A percentile compares a stretch with the other conserved stretches of the same genome.
Conservation (phyloP, 2,329 filamentous ascomycete genomes). For the Orbilia javanica region DNA sequence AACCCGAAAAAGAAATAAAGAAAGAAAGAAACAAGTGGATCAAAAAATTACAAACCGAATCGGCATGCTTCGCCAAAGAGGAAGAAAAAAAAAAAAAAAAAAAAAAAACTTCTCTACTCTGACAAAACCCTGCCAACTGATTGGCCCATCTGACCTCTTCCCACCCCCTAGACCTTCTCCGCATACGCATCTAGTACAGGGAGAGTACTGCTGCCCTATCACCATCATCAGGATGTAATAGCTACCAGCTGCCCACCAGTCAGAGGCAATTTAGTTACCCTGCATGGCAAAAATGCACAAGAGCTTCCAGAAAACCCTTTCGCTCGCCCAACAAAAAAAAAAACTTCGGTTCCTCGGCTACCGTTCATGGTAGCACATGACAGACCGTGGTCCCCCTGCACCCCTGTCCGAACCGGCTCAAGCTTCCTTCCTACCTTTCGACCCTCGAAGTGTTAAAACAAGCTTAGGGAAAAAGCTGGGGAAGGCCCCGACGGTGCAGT, state of each 20-base stretch:
- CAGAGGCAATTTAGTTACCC: too few species aligned
- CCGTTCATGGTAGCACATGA: slow-evolving; percentile 9
- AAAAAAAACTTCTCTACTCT: slow-evolving; percentile 12
- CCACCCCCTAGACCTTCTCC: not conserved
- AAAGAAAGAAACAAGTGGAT: too few species aligned
- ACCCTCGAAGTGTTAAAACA: not conserved
- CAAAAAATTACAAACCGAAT: too few species aligned
- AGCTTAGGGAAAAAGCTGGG: slow-evolving; percentile 3
- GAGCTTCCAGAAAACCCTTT: slow-evolving; percentile 15
- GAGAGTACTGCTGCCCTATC: too few species aligned
- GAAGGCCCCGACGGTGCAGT: not conserved
- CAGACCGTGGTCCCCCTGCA: too few species aligned
- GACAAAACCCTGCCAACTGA: slow-evolving; percentile 32
- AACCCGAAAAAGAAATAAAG: too few species aligned
- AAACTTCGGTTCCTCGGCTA: slow-evolving; percentile 54
- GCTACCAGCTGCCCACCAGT: too few species aligned
- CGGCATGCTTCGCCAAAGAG: not conserved
- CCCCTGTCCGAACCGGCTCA: not conserved
- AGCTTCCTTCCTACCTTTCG: not conserved
- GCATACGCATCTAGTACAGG: too few species aligned
- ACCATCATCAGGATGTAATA: too few species aligned
- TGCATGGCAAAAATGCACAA: not conserved
- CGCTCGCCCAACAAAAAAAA: slow-evolving; percentile 8
- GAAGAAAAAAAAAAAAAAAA: too few species aligned
- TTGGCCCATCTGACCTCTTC: slow-evolving; percentile 41